Base-by-base conservation (phyloP, 2,329 filamentous ascomycete species). In the Fusarium chuoi region DNA sequence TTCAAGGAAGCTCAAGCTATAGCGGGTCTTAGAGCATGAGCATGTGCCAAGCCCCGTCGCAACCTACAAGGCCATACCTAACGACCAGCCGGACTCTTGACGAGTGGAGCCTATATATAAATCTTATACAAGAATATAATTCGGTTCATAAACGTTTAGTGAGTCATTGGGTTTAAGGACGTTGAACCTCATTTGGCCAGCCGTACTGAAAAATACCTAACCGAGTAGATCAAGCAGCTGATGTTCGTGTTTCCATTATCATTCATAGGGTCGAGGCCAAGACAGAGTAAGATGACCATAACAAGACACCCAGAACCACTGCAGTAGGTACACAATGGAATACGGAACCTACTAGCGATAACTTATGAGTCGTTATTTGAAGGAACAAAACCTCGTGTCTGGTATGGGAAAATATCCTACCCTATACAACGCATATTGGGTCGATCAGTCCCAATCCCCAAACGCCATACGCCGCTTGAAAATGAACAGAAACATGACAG, bases 41-140 rank as follows among this genome's bases (percentile, higher is more conserved):
- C 77, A 76, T 56, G 41, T 55, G 30, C 38, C 66, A 73, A 79
- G 78, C 78, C 78, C 80, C 78, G 71, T 62, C 49, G 41, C 42
- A 58, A 60, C 49, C 67, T 67, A 45, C 20, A 67, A 42, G 28
- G 17, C 38, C 14, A 18, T 24, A 6, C n/a, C 17, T 15, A 35
- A 33, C n/a, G n/a, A 18, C 41, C 42, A 41, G n/a, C 6, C 3
- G 22, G 6, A n/a, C n/a, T 35, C 9, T 15, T 15, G 12, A 42
- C 22, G 22, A 51, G 7, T n/a, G 8, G 15, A 11, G 24, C 18
- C 7, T 28, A 22, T n/a, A 15, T 9, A 30, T 18, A 13, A n/a
- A 42, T 6, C 11, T 20, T n/a, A 8, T 13, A 26, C 18, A 15
- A 24, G 3, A 14, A 36, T 15, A 33, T 33, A 13, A 22, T 26